Percentiles rank a stretch among this genome's conserved stretches.
Evolutionary conservation across 139 green algal species (phyloP).

Genomic region (Mychonastes homosphaera): DNA sequence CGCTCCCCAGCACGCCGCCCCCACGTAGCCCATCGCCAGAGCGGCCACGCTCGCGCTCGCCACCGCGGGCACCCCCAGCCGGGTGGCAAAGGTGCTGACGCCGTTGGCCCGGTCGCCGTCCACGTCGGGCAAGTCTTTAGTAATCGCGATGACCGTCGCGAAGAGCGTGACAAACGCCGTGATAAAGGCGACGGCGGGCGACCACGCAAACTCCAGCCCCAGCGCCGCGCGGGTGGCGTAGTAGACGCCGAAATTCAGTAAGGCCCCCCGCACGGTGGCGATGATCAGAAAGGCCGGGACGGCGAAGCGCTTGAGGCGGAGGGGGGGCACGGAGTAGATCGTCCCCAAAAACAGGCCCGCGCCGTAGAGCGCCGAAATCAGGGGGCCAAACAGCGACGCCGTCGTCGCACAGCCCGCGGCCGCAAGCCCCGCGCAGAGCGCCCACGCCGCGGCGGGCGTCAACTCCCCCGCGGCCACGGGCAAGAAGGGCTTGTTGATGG

Average conservation of each 20-base stretch:
- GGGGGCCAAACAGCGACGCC: constrained; percentile 65
- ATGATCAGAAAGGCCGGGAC: constrained; percentile 96
- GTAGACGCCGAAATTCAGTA: constrained; percentile 99
- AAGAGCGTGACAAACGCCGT: constrained; percentile 96
- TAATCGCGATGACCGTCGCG: constrained; percentile 93
- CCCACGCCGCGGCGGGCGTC: constrained; percentile 48
- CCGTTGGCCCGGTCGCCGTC: constrained; percentile 83
- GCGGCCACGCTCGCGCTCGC: constrained; percentile 36
- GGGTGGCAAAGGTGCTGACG: constrained; percentile 90
- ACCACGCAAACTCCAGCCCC: constrained; percentile 78
- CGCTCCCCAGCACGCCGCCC: neutral
- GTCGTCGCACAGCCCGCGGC: constrained; percentile 64
- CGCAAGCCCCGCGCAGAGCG: constrained; percentile 58
- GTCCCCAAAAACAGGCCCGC: constrained; percentile 91
- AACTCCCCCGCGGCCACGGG: constrained; percentile 83
- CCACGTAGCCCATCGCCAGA: neutral
- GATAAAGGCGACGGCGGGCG: constrained; percentile 84
- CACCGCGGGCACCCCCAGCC: constrained; percentile 62
- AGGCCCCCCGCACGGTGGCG: constrained; percentile 86
- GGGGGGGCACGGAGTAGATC: constrained; percentile 89
- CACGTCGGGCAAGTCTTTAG: constrained; percentile 95
- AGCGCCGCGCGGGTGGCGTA: constrained; percentile 84
- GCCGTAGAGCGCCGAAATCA: constrained; percentile 83
- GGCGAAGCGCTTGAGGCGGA: constrained; percentile 89
- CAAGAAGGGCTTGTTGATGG: constrained; percentile 97